phyloP scores from a whole-genome alignment of 345 rosid genomes.

The Citrus hindsii region DNA sequence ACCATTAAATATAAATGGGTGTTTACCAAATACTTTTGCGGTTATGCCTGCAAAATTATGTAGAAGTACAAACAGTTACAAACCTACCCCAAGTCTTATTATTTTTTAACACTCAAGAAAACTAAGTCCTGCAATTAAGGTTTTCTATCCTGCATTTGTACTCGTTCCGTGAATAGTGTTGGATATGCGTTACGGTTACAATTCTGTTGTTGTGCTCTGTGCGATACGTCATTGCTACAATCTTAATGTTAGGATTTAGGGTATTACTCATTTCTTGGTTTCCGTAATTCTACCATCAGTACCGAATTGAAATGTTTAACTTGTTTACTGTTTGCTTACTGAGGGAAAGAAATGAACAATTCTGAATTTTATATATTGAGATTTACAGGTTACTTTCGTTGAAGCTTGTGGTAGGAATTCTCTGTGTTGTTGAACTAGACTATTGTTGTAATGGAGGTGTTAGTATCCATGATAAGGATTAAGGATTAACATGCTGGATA shows the following conservation, averaged over 20 bases:
- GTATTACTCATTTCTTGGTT: background rate
- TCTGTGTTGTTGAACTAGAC: background rate
- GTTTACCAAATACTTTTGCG: no score
- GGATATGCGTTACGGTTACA: background rate
- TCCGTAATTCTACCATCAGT: background rate
- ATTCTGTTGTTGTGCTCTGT: background rate
- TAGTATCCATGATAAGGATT: background rate
- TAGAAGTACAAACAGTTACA: background rate
- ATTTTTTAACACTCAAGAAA: background rate
- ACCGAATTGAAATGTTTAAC: background rate
- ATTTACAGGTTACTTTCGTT: background rate
- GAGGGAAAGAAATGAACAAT: background rate
- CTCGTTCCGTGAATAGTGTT: background rate
- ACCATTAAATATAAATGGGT: background rate
- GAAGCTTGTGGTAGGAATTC: background rate
- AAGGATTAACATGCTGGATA: background rate
- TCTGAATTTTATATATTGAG: background rate
- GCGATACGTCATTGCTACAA: no score
- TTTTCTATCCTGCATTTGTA: background rate
- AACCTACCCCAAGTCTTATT: background rate
- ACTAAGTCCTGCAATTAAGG: no score
- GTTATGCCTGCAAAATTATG: background rate
- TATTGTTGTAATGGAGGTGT: background rate
- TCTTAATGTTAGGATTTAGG: background rate
- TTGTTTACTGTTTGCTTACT: background rate